Percentiles rank a stretch among this genome's conserved stretches.
These are phyloP conservation scores for Leishmania tropica DNA, from an alignment of 208 protist species.

Conservation along the genomic window DNA sequence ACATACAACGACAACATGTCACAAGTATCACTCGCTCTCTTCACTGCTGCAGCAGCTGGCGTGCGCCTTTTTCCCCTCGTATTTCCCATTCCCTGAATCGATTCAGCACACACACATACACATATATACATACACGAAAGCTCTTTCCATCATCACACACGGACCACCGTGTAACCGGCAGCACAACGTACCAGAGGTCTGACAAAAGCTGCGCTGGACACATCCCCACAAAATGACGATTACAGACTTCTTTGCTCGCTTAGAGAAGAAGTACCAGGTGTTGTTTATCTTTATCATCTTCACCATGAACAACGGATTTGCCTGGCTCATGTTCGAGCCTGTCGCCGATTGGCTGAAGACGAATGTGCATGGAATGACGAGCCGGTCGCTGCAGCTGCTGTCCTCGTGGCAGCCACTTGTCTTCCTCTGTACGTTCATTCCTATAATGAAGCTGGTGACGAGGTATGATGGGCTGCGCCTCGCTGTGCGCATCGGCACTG, in stretches of 20 bases:
- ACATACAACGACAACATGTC: not conserved
- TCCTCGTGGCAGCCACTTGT: conserved; percentile 85
- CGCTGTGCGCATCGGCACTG: conserved; percentile 66
- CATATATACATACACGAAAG: not conserved
- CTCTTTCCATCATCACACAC: not conserved
- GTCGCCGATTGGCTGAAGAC: conserved; percentile 71
- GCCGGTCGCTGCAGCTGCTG: conserved; percentile 66
- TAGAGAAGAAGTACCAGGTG: conserved; percentile 72
- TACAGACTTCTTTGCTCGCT: conserved; percentile 18
- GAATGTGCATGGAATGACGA: conserved; percentile 63
- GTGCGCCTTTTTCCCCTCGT: not conserved
- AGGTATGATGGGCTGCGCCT: conserved; percentile 74
- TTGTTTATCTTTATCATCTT: conserved; percentile 86
- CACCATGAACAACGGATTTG: conserved; percentile 87
- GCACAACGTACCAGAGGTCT: not conserved
- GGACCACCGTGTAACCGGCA: not conserved
- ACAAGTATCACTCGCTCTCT: not conserved
- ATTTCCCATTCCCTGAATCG: not conserved
- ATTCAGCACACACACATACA: not conserved
- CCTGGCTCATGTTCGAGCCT: conserved; percentile 91
- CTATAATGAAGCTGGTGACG: conserved; percentile 80
- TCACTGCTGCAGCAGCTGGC: not conserved
- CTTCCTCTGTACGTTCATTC: conserved; percentile 71
- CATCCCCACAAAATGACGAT: conserved; percentile 14
- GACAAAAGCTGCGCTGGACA: not conserved